Conservation (phyloP, 768 basidiomycete genomes). For the Lactarius akahatsu region DNA sequence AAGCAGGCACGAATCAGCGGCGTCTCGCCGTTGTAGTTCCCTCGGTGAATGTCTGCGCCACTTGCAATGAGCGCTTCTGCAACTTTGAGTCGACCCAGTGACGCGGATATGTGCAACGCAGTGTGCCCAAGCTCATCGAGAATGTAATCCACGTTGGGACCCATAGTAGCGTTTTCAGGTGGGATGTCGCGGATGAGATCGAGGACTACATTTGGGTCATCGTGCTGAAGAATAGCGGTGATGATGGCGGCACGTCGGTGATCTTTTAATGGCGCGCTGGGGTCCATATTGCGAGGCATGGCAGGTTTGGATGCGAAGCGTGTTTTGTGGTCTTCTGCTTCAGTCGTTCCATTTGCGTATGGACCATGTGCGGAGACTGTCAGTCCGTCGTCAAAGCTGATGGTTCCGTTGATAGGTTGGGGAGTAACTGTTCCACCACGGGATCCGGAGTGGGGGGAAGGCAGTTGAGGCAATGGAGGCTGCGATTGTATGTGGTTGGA, state of each 20-base stretch:
- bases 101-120: constrained; percentile 89
- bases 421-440: constrained; percentile 29
- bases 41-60: constrained; percentile 87
- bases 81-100: constrained; percentile 68
- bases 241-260: constrained; percentile 61
- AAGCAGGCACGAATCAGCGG: constrained; percentile 90
- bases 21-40: constrained; percentile 93
- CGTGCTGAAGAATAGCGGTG: constrained; percentile 64
- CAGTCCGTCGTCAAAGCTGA: constrained; percentile 38
- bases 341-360: constrained; percentile 40
- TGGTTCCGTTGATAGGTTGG: constrained; percentile 24
- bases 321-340: constrained; percentile 46
- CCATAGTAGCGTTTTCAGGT: constrained; percentile 39
- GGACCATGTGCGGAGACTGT: constrained; percentile 46
- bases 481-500: constrained; percentile 11
- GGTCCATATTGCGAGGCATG: constrained; percentile 52
- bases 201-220: constrained; percentile 62
- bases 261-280: constrained; percentile 47
- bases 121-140: constrained; percentile 96
- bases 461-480: constrained; percentile 35
- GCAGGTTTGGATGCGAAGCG: constrained; percentile 71
- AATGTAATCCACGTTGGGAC: constrained; percentile 70
- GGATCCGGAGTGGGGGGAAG: constrained; percentile 35
- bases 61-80: constrained; percentile 67
- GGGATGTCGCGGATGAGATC: constrained; percentile 66